Evolutionary conservation across 345 rosid genomes (phyloP).

Genomic region (Lepidium aucheri): DNA sequence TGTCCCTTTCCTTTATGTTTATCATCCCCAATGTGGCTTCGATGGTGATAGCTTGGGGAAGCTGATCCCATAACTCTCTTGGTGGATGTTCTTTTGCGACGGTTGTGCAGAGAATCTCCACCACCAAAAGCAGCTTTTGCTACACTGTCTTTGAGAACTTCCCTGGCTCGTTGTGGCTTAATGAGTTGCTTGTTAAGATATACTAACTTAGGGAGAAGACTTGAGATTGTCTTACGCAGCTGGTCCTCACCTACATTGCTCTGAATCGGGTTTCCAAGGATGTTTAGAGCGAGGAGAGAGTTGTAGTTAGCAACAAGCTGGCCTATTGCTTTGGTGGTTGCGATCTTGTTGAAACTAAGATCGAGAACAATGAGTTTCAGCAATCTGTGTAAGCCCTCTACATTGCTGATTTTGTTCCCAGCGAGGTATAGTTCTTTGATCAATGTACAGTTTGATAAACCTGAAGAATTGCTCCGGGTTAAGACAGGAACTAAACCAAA

Average conservation of each 20-base stretch:
- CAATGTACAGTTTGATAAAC: slow-evolving; percentile 71
- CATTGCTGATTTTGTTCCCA: slow-evolving; percentile 85
- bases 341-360: slow-evolving; percentile 91
- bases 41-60: slow-evolving; percentile 20
- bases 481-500: not conserved
- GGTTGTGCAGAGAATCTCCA: slow-evolving; percentile 14
- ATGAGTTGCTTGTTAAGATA: slow-evolving; percentile 81
- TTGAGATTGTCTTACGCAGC: slow-evolving; percentile 60
- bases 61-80: slow-evolving; percentile 22
- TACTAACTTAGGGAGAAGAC: slow-evolving; percentile 72
- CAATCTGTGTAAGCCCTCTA: slow-evolving; percentile 85
- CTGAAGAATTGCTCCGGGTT: slow-evolving; percentile 24
- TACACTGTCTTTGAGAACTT: slow-evolving; percentile 57
- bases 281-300: slow-evolving; percentile 66
- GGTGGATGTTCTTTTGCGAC: slow-evolving; percentile 15
- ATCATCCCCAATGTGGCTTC: slow-evolving; percentile 13
- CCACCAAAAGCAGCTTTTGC: slow-evolving; percentile 74
- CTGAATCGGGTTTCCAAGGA: slow-evolving; percentile 78
- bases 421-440: slow-evolving; percentile 86
- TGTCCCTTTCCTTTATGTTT: slow-evolving; percentile 11
- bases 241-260: slow-evolving; percentile 71
- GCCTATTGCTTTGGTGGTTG: slow-evolving; percentile 72
- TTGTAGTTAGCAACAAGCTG: slow-evolving; percentile 91
- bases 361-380: slow-evolving; percentile 78
- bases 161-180: slow-evolving; percentile 69